Evolutionary conservation across 2,329 filamentous ascomycete species (phyloP).

Genomic region (Cladosporium austrohemisphaericum): DNA sequence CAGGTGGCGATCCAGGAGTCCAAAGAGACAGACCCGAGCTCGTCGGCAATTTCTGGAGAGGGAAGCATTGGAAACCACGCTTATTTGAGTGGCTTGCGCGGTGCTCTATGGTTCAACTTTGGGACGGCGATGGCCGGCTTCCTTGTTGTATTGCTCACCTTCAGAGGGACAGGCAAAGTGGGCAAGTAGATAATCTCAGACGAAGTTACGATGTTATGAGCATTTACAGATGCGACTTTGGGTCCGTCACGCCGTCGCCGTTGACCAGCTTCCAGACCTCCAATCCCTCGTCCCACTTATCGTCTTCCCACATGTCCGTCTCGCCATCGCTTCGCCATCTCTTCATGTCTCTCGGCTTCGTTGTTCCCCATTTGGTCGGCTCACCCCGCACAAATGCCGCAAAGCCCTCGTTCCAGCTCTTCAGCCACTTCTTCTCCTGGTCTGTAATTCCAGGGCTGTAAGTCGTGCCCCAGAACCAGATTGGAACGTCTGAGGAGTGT

Average conservation of each 20-base stretch:
- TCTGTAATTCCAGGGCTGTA: conserved; percentile 35
- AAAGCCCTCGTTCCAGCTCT: conserved; percentile 38
- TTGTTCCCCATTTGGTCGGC: conserved; percentile 39
- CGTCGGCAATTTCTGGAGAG: conserved; percentile 25
- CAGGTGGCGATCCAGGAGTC: conserved; percentile 55
- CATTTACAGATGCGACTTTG: background rate
- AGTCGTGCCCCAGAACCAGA: conserved; percentile 57
- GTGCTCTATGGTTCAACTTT: conserved; percentile 40
- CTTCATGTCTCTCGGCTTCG: conserved; percentile 38
- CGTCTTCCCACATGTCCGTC: conserved; percentile 47
- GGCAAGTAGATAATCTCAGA: conserved; percentile 20
- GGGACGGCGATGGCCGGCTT: conserved; percentile 35
- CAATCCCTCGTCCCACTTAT: conserved; percentile 45
- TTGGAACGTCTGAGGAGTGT: conserved; percentile 50
- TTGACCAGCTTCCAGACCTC: conserved; percentile 45
- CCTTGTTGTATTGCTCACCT: conserved; percentile 32
- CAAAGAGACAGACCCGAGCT: conserved; percentile 32
- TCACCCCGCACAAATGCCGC: conserved; percentile 41
- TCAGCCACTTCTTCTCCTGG: conserved; percentile 44
- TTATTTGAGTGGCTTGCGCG: conserved; percentile 37
- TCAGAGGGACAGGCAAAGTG: conserved; percentile 30
- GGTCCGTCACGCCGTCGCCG: conserved; percentile 16
- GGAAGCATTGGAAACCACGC: conserved; percentile 26
- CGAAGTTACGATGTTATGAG: background rate
- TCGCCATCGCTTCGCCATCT: conserved; percentile 45